Base-by-base conservation (phyloP, 1,284 basidiomycete species). In the Ceratobasidium sp. region DNA sequence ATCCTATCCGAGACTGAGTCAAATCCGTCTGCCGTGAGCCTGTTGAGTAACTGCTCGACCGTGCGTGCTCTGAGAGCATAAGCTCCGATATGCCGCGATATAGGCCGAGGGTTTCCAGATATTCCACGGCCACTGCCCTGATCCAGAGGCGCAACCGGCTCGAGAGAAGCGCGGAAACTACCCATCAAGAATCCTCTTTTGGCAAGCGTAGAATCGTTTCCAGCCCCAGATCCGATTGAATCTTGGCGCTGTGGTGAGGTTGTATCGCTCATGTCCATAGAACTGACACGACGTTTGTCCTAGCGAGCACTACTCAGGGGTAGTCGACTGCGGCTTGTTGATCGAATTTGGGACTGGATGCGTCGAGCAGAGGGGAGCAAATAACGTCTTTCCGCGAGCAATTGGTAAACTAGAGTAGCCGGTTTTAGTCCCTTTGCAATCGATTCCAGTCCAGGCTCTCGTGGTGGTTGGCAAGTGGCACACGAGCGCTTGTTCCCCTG, bases 1-100 rank as follows among this genome's bases (percentile, higher is more conserved):
- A 91, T 89, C 83, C 90, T 89, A 70, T 85, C 83, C 54, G 88
- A 88, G 82, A 90, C 90, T 56, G 87, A 88, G 70, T 89, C 88
- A 83, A 91, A 91, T 82, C 88, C 88, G 81, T 90, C 89, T 81
- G 88, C 85, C 4, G 89, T 90, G 77, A 91, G 87, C 86, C 90
- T 90, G 87, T 90, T 90, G 83, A 91, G 87, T 79, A 91, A 81
- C 64, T 86, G 86, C 84, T 89, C 94, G 93, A 82, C 92, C 93
- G 73, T 61, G 84, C 13, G 86, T 87, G 38, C 85, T 86, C 13
- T 80, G 77, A 48, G 79, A 66, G 15, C 59, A 62, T 17, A 86
- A n/a, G n/a, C n/a, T n/a, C n/a, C n/a, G n/a, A n/a, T n/a, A n/a
- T n/a, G n/a, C n/a, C n/a, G n/a, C n/a, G n/a, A n/a, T n/a, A n/a